These are phyloP conservation scores for Ogataea chonburiensis DNA, from an alignment of 805 yeast species.

Conservation along the genomic window DNA sequence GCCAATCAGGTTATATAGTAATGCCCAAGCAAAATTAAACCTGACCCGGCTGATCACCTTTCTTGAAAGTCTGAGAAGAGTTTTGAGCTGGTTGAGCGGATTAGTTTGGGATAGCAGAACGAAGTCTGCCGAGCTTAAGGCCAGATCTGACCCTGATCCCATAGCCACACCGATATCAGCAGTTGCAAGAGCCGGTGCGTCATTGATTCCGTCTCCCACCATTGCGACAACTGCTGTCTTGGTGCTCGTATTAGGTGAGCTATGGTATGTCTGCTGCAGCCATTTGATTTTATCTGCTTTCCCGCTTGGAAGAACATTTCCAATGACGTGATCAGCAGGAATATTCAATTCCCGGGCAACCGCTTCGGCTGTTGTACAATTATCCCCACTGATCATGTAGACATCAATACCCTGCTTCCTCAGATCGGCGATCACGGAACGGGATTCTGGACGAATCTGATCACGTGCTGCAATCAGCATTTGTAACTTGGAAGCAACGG, in stretches of 20 bases:
- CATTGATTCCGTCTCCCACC: conserved; percentile 86
- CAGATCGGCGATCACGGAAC: conserved; percentile 44
- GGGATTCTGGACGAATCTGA: conserved; percentile 56
- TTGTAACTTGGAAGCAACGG: conserved; percentile 42
- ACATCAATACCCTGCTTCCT: conserved; percentile 46
- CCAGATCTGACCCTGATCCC: conserved; percentile 74
- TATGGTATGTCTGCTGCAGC: conserved; percentile 46
- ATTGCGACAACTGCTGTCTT: conserved; percentile 53
- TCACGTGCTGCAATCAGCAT: conserved; percentile 61
- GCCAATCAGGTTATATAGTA: conserved; percentile 55
- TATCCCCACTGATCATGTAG: conserved; percentile 82
- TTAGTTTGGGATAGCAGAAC: conserved; percentile 55
- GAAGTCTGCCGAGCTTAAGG: conserved; percentile 72
- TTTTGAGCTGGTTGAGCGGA: conserved; percentile 52
- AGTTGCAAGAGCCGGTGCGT: conserved; percentile 73
- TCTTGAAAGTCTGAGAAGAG: conserved; percentile 50
- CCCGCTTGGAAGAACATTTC: conserved; percentile 72
- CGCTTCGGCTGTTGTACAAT: conserved; percentile 61
- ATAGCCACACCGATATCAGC: conserved; percentile 80
- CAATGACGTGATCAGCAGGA: conserved; percentile 48
- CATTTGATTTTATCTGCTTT: conserved; percentile 59
- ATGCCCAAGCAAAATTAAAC: conserved; percentile 60
- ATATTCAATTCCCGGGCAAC: conserved; percentile 66
- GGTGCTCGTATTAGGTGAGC: conserved; percentile 16
- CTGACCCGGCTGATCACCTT: conserved; percentile 52